Base-by-base conservation (phyloP, 345 rosid species). In the Gossypium raimondii region DNA sequence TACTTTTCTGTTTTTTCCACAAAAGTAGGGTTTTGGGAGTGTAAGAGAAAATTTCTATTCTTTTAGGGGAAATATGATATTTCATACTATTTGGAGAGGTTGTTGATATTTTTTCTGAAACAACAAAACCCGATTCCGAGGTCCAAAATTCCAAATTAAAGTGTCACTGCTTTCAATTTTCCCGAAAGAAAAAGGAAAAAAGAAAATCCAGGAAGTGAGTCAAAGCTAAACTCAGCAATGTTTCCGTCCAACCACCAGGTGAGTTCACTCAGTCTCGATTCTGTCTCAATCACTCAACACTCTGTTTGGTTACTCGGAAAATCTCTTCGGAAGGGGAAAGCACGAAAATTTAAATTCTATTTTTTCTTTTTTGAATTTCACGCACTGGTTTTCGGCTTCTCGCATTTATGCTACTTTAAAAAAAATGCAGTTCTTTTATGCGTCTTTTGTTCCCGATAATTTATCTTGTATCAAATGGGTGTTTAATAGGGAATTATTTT, bases 171-270 rank as follows among this genome's bases (percentile, higher is more conserved):
- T 44, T 18, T 45, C 43, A 8, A 24, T 47, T 47, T 24, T 38
- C 20, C 57, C 8, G 1, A 3, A 68, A 14, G 20, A 7, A 1
- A 48, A 50, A 25, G 1, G 25, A 25, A 18, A 7, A 3, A 25
- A 50, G 27, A 12, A 22, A 22, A 3, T 8, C 43, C 3, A 12
- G 34, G 18, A 14, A 57, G 56, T 13, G 71, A 70, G 78, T n/a
- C 65, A 29, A 25, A 81, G 74, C 76, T 70, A 53, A 38, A 29
- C 20, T 65, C 63, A 22, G 58, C 70, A 17, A 82, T 82, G 82
- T 63, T 53, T 64, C 78, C 67, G 38, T 43, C 73, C 3, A 68
- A 78, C 48, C 64, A 56, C 43, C 82, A 78, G 82, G 84, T 78
- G 22, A n/a, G 44, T 24, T 56, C 52, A 68, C 61, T 70, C 29